Conservation (phyloP, 495 filamentous ascomycete genomes). For the Neurospora sp. region DNA sequence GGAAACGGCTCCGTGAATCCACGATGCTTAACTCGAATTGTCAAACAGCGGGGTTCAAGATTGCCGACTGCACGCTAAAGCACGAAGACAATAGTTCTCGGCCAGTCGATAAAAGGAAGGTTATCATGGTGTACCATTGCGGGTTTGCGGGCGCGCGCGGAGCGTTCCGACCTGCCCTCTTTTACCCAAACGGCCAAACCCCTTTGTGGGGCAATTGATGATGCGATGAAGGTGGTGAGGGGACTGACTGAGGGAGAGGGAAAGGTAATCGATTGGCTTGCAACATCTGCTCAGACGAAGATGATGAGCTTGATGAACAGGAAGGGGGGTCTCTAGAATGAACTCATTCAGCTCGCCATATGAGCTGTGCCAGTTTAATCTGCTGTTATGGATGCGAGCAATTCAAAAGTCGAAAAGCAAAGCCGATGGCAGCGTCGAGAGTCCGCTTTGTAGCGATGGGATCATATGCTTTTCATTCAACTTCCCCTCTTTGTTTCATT, state of each 20-base stretch:
- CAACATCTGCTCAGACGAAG: background rate
- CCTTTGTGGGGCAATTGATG: background rate
- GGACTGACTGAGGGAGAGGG: background rate
- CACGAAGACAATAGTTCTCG: background rate
- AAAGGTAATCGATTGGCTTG: background rate
- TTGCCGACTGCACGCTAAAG: background rate
- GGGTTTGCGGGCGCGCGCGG: background rate
- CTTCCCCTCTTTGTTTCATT: background rate
- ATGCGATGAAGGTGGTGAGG: background rate
- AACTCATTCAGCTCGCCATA: background rate
- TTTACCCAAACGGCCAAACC: background rate
- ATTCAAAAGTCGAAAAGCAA: background rate
- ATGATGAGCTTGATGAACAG: background rate
- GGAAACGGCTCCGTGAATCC: background rate
- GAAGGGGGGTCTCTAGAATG: background rate
- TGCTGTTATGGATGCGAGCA: background rate
- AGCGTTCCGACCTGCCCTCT: background rate
- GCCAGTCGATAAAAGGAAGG: background rate
- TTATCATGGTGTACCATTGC: background rate
- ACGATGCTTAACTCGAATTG: background rate
- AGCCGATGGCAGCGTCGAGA: background rate
- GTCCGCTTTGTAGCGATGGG: background rate
- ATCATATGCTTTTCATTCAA: background rate
- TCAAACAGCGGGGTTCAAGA: background rate
- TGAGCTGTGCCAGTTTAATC: background rate